Evolutionary conservation across 495 filamentous ascomycete genomes (phyloP).

Genomic region (Tuber borchii): DNA sequence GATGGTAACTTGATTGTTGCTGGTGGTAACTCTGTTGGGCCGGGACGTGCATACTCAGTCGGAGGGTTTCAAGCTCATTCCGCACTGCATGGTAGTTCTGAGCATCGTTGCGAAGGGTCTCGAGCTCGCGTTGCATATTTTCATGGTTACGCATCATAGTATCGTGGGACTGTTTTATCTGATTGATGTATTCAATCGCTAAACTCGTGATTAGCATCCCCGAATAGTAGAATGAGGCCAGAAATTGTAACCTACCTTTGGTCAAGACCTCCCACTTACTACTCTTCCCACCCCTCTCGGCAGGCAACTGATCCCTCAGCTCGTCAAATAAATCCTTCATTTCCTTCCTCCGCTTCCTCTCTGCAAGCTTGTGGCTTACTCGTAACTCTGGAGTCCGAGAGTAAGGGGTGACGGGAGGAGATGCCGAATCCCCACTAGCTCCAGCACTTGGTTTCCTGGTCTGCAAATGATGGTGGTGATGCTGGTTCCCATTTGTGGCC

Average conservation of each 20-base stretch:
- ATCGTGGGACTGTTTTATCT: slow-evolving; percentile 34
- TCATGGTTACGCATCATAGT: slow-evolving; percentile 31
- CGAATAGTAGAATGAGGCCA: slow-evolving; percentile 1
- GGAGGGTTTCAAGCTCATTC: slow-evolving; percentile 30
- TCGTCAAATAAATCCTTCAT: slow-evolving; percentile 97
- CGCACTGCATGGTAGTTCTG: slow-evolving; percentile 31
- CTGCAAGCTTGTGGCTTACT: slow-evolving; percentile 90
- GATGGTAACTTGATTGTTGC: slow-evolving; percentile 31
- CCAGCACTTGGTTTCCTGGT: slow-evolving; percentile 34
- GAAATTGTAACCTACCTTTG: slow-evolving; percentile 56
- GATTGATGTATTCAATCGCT: slow-evolving; percentile 41
- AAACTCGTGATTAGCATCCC: slow-evolving; percentile 19
- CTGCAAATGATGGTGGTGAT: slow-evolving; percentile 35
- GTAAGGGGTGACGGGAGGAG: slow-evolving; percentile 54
- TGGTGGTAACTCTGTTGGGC: slow-evolving; percentile 31
- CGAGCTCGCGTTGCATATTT: slow-evolving; percentile 33
- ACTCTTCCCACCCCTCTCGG: slow-evolving; percentile 82
- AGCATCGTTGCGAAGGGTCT: slow-evolving; percentile 31
- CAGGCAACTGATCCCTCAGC: slow-evolving; percentile 71
- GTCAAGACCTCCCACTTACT: slow-evolving; percentile 99
- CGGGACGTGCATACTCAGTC: slow-evolving; percentile 26
- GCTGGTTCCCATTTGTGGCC: slow-evolving; percentile 26
- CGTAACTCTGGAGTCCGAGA: slow-evolving; percentile 92
- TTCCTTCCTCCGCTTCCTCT: slow-evolving; percentile 90
- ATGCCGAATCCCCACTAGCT: slow-evolving; percentile 28